Conservation (phyloP, 352 stramenopile genomes). For the Aphanomyces euteiches region DNA sequence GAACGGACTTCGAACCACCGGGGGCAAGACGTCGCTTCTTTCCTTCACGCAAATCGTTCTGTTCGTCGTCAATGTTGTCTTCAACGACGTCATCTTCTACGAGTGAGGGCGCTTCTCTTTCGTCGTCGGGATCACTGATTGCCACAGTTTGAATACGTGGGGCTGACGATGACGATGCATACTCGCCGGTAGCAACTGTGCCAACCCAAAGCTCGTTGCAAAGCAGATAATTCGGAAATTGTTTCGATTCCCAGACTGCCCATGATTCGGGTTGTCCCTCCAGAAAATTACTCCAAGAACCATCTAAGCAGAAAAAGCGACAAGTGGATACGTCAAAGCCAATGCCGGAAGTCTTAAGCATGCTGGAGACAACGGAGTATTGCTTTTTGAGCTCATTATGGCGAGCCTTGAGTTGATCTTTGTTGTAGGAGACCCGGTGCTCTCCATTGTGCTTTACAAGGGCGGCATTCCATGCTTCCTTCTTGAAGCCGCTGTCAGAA, state of each 20-base stretch:
- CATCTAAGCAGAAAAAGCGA: slow-evolving; percentile 1
- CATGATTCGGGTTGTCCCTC: neutral
- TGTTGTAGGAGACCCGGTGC: no score
- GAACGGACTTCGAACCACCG: neutral
- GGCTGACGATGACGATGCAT: neutral
- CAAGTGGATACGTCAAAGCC: neutral
- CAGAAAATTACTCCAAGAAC: neutral
- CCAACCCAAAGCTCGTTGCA: slow-evolving; percentile 1
- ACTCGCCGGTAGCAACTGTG: neutral
- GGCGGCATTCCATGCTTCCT: no score
- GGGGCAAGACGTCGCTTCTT: no score
- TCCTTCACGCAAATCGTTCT: neutral
- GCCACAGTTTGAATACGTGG: no score
- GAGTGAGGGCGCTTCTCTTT: neutral
- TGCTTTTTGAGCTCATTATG: no score
- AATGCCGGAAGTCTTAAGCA: no score
- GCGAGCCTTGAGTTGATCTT: no score
- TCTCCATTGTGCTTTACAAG: no score
- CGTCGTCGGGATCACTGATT: neutral
- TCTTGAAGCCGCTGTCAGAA: no score
- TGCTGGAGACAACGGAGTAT: no score
- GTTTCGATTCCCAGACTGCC: slow-evolving; percentile 10
- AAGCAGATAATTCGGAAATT: slow-evolving; percentile 2
- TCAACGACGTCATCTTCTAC: no score
- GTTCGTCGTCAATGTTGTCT: no score